Evolutionary conservation across 1,284 basidiomycete genomes (phyloP).

Genomic region (Neolentinus lepideus): DNA sequence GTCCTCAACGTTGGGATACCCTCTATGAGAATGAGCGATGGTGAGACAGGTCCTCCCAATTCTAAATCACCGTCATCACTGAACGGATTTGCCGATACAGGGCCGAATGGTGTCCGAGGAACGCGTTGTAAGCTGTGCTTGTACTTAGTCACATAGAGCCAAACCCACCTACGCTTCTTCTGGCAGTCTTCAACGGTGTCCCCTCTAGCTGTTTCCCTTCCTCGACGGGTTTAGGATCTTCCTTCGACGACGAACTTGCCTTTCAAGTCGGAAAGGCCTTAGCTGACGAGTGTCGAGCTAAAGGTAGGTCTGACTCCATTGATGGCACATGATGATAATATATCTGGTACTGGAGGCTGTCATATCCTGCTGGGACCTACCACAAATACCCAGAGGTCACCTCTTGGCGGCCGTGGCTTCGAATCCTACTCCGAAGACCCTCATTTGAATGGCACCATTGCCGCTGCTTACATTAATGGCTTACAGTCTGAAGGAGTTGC

Average conservation of each 20-base stretch:
- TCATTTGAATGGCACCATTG: slow-evolving; percentile 32
- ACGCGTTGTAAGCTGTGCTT: slow-evolving; percentile 26
- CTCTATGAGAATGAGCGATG: slow-evolving; percentile 37
- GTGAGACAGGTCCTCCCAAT: slow-evolving; percentile 12
- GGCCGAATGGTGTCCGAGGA: slow-evolving; percentile 46
- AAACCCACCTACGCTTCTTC: slow-evolving; percentile 4
- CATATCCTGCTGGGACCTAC: slow-evolving; percentile 34
- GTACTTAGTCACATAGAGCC: no score
- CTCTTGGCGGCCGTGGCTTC: slow-evolving; percentile 41
- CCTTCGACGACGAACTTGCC: slow-evolving; percentile 41
- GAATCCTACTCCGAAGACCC: slow-evolving; percentile 47
- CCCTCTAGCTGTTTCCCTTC: slow-evolving; percentile 41
- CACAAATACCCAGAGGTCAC: slow-evolving; percentile 45
- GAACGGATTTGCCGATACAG: slow-evolving; percentile 13
- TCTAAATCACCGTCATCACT: background rate
- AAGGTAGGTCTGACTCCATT: slow-evolving; percentile 20
- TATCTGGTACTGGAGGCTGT: background rate
- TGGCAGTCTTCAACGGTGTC: slow-evolving; percentile 38
- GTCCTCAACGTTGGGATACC: slow-evolving; percentile 37
- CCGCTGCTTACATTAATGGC: slow-evolving; percentile 46
- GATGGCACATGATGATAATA: no score
- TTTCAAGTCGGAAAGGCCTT: slow-evolving; percentile 33
- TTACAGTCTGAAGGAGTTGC: slow-evolving; percentile 43
- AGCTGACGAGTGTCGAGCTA: slow-evolving; percentile 37
- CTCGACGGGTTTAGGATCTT: slow-evolving; percentile 40